Evolutionary conservation across 306 rosid genomes (phyloP).

Genomic region (Rosa persica): DNA sequence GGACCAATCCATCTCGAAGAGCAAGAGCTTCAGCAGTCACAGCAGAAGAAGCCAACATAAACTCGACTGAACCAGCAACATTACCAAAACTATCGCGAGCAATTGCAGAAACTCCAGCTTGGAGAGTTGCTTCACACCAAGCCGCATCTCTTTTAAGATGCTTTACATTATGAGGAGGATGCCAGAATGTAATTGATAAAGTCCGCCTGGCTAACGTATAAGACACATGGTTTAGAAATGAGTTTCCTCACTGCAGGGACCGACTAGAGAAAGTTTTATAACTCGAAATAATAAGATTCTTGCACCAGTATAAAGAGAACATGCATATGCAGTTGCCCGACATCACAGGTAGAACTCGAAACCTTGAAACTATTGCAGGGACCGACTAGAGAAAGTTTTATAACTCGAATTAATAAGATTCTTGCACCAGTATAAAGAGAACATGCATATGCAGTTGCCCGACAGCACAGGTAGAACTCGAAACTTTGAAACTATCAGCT

Average conservation of each 20-base stretch:
- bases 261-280: too few relatives aligned
- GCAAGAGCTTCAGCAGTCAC: too few relatives aligned
- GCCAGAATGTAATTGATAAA: too few relatives aligned
- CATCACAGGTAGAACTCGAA: background rate
- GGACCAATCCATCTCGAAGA: too few relatives aligned
- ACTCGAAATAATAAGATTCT: background rate
- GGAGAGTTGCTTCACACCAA: too few relatives aligned
- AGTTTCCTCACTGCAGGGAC: background rate
- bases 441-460: background rate
- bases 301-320: background rate
- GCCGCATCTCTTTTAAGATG: too few relatives aligned
- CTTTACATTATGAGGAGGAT: too few relatives aligned
- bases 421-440: background rate
- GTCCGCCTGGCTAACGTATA: background rate
- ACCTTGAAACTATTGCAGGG: background rate
- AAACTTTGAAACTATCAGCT: background rate
- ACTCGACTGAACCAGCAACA: background rate
- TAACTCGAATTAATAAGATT: background rate
- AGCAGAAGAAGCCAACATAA: too few relatives aligned
- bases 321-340: background rate
- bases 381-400: too few relatives aligned
- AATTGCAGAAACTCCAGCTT: too few relatives aligned
- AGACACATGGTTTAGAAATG: background rate
- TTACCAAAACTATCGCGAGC: too few relatives aligned
- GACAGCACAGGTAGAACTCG: background rate